Conservation (phyloP, 1,139 yeast species). For the Spathaspora sp. region DNA sequence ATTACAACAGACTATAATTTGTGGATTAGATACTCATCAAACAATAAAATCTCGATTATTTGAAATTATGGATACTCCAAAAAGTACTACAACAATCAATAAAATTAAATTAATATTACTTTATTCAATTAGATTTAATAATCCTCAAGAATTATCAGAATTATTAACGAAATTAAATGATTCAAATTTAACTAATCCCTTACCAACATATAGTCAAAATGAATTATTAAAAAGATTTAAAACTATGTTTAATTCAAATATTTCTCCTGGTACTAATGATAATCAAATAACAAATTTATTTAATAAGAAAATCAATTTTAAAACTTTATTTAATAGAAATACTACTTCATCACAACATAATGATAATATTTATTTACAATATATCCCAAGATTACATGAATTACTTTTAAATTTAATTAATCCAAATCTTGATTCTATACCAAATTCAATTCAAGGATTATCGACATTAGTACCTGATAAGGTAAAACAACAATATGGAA, state of each 20-base stretch:
- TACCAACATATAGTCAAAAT: constrained; percentile 35
- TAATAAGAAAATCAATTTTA: constrained; percentile 26
- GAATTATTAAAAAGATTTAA: constrained; percentile 33
- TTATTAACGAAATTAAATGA: constrained; percentile 31
- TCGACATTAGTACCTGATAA: constrained; percentile 45
- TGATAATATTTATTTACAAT: constrained; percentile 61
- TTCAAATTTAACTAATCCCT: constrained; percentile 26
- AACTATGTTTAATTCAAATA: constrained; percentile 19
- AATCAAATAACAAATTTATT: constrained; percentile 24
- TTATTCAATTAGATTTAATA: constrained; percentile 64
- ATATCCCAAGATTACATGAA: constrained; percentile 69
- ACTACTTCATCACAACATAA: constrained; percentile 23
- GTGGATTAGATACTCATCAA: constrained; percentile 48
- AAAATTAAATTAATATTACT: constrained; percentile 60
- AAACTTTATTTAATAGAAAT: constrained; percentile 27
- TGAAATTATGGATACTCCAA: constrained; percentile 23
- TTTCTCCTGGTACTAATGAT: constrained; percentile 4
- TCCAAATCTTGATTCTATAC: constrained; percentile 14
- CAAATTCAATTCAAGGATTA: constrained; percentile 9
- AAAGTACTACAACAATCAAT: constrained; percentile 24
- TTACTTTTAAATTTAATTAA: constrained; percentile 26
- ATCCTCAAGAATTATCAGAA: constrained; percentile 22
- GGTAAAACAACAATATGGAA: constrained; percentile 36
- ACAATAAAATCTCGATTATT: constrained; percentile 26
- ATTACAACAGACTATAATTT: constrained; percentile 80